Conservation (phyloP, 148 eudicot species). For the Heliamphora exappendiculata region DNA sequence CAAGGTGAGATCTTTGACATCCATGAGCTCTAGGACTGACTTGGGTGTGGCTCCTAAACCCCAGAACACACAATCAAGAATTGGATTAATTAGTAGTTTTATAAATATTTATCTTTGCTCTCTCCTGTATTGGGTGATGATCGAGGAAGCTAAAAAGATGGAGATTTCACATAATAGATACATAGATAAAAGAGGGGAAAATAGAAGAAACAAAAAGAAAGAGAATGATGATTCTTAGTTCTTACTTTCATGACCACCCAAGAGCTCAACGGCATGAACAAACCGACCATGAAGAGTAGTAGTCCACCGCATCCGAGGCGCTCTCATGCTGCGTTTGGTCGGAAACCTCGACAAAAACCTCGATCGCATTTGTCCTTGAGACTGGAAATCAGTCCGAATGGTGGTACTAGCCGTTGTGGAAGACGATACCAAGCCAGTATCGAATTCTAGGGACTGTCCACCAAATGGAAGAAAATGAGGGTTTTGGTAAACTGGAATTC, state of each 20-base stretch:
- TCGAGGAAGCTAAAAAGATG: background rate
- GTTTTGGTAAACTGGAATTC: slow-evolving; percentile 84
- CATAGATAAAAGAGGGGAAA: background rate
- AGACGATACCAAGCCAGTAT: slow-evolving; percentile 18
- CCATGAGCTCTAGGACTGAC: slow-evolving; percentile 96
- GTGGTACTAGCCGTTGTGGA: slow-evolving; percentile 6
- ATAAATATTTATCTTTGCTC: background rate
- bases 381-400: slow-evolving; percentile 8
- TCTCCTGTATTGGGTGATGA: background rate
- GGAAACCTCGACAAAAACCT: slow-evolving; percentile 71
- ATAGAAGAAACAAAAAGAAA: background rate
- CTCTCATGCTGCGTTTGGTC: slow-evolving; percentile 80
- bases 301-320: slow-evolving; percentile 97
- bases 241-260: slow-evolving; percentile 97
- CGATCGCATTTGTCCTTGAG: slow-evolving; percentile 50
- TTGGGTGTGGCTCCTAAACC: slow-evolving; percentile 88
- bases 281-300: slow-evolving; percentile 86
- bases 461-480: slow-evolving; percentile 40
- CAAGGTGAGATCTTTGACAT: slow-evolving; percentile 94
- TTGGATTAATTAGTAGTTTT: background rate
- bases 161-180: background rate
- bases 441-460: background rate
- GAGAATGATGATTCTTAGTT: background rate
- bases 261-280: slow-evolving; percentile 93
- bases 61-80: slow-evolving; percentile 6